These are phyloP conservation scores for Amphicarpaea edgeworthii DNA, from an alignment of 306 rosid genomes.

Conservation along the genomic window DNA sequence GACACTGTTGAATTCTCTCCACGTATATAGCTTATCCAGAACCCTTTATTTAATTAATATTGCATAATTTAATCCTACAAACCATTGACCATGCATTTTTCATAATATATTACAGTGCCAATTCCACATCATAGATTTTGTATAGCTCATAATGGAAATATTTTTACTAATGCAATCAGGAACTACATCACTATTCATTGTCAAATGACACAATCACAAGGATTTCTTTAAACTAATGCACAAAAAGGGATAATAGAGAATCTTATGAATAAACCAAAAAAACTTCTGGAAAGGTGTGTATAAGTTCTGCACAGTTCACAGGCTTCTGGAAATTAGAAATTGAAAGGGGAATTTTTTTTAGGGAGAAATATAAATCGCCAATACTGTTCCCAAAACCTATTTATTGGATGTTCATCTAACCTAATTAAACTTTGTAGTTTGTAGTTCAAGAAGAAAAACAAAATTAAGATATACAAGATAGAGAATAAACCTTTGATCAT, in stretches of 20 bases:
- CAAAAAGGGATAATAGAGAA: slow-evolving; percentile 2
- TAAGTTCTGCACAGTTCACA: slow-evolving; percentile 38
- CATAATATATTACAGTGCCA: background rate
- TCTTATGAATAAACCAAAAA: slow-evolving; percentile 20
- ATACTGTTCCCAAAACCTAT: slow-evolving; percentile 38
- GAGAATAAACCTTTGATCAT: slow-evolving; percentile 56
- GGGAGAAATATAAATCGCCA: slow-evolving; percentile 34
- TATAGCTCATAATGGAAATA: background rate
- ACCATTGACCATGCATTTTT: background rate
- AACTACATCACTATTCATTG: background rate
- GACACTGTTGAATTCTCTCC: background rate
- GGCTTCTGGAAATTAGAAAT: slow-evolving; percentile 22
- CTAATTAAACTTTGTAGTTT: slow-evolving; percentile 53
- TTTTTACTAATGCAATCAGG: background rate
- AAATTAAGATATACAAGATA: slow-evolving; percentile 71
- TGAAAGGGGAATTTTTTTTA: background rate
- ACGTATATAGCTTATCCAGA: background rate
- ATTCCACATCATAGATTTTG: too few species aligned
- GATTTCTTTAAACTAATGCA: background rate
- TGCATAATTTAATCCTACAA: background rate
- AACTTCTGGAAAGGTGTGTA: background rate
- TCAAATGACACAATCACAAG: background rate
- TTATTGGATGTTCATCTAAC: slow-evolving; percentile 57
- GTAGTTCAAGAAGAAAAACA: slow-evolving; percentile 36
- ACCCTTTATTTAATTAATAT: background rate